Base-by-base conservation (phyloP, 345 rosid genomes). In the Adansonia digitata region DNA sequence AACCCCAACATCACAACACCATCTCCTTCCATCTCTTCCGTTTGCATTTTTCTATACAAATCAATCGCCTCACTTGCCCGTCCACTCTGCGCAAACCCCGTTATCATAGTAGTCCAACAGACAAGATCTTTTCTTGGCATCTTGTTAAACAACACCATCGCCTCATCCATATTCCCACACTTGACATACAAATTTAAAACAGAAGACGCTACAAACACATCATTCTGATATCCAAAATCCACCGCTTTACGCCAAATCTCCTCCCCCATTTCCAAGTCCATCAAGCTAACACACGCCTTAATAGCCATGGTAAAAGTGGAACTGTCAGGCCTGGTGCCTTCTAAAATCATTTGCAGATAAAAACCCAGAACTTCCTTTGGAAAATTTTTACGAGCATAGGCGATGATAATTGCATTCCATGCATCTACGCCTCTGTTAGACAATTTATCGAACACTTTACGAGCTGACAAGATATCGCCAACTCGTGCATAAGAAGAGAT, bases 61-160 rank as follows among this genome's bases (percentile, higher is more conserved):
- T 85, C 84, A 76, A 89, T 59, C 0, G 94, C 93, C 17, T 93
- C 89, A 51, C 60, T 9, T 0, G 90, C 69, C 74, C 75, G 75
- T 12, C 88, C 86, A 72, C 53, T 39, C 65, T 72, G 75, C 22
- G 84, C 88, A 65, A 87, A 82, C 46, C 97, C 96, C 35, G 83
- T 88, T 56, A 91, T 82, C 87, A 91, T 86, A n/a, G 89, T 86
- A 60, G 91, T 86, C 93, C 96, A 93, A 75, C 86, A 82, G 39
- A 93, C 80, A 65, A 87, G 77, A 75, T 93, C 98, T 75, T 68
- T 87, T 69, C 81, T 89, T 46, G 46, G 71, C 92, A 88, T 85
- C 82, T 77, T 84, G 24, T 85, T 68, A 68, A 93, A 91, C 67
- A 87, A 64, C 76, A 66, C 37, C 75, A 76, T 81, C 0, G 97